Evolutionary conservation across 164 flowering plant species (phyloP), one percentile per base, ranked within the genome.

Genomic region (Piper betle): DNA sequence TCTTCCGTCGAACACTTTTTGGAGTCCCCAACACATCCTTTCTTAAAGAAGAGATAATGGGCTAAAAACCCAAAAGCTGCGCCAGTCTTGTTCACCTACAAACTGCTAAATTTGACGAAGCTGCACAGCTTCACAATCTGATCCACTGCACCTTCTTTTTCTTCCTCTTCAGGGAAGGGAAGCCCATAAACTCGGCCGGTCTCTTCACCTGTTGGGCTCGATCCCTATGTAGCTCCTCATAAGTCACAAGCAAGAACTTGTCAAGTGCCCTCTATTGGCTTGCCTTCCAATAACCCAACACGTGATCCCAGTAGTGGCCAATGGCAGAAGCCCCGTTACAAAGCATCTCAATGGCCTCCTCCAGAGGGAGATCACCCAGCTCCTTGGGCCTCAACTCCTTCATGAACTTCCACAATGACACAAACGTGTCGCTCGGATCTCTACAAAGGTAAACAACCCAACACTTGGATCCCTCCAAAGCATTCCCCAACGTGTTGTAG

Each of bases 391-490:
- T 58, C 20, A 59, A 17, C 15, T 39, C 41, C 18, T 54, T 66
- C 59, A 69, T 10, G 68, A 81, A 79, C 43, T 73, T 71, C 77
- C 81, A 74, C 0, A 64, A 13, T 3, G 85, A 79, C 12, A 73
- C 69, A 43, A 77, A 73, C 17, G 61, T 62, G 65, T 81, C 85
- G 54, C 48, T 68, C 0, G 81, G 80, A 59, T 74, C 72, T 53
- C 81, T 58, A 56, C 74, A 66, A 2, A 79, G 50, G 55, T 79
- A 81, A 41, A 79, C 71, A 12, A 81, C n/a, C 43, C 65, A 66
- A 59, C 75, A 69, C 3, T 43, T 39, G 2, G 82, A 67, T 13
- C 61, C 54, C 15, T 53, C 59, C 6, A 76, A 53, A 52, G n/a
- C 33, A 25, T 25, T 25, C 33, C 33, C 33, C 33, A 25, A 25